Conservation (phyloP, 2,329 filamentous ascomycete genomes). For the Escovopsis sp. region DNA sequence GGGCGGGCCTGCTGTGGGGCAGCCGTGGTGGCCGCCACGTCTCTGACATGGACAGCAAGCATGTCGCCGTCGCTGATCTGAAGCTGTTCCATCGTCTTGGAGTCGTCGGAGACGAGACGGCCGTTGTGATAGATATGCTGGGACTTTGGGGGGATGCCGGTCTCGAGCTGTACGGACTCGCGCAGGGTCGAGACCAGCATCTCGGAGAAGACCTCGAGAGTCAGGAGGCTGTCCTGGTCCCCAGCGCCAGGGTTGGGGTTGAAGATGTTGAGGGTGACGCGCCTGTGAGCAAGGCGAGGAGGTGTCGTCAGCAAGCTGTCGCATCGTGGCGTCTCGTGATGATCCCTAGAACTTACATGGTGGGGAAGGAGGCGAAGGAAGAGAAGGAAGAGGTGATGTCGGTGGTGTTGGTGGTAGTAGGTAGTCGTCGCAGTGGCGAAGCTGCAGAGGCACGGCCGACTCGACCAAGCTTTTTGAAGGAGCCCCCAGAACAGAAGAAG, state of each 20-base stretch:
- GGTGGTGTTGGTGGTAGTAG: no score
- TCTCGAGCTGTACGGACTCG: conserved; percentile 75
- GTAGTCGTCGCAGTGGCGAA: no score
- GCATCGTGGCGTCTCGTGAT: background rate
- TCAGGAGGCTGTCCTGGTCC: conserved; percentile 59
- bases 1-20: conserved; percentile 20
- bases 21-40: conserved; percentile 35
- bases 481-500: no score
- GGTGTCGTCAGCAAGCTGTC: background rate
- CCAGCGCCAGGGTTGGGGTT: conserved; percentile 55
- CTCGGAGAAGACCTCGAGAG: conserved; percentile 65
- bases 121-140: conserved; percentile 90
- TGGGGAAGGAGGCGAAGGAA: background rate
- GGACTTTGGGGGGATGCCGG: conserved; percentile 50
- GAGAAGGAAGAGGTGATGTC: background rate
- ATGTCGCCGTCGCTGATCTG: conserved; percentile 80
- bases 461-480: no score
- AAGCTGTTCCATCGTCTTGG: conserved; percentile 67
- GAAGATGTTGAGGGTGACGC: conserved; percentile 73
- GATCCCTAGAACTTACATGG: conserved; percentile 3
- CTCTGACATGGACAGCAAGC: conserved; percentile 68
- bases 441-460: no score
- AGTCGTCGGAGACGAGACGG: conserved; percentile 58
- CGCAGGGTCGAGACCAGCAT: conserved; percentile 78
- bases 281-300: conserved; percentile 44